Percentiles rank a stretch among this genome's conserved stretches.
These are phyloP conservation scores for Mycena crocata DNA, from an alignment of 768 basidiomycete genomes.

Conservation along the genomic window DNA sequence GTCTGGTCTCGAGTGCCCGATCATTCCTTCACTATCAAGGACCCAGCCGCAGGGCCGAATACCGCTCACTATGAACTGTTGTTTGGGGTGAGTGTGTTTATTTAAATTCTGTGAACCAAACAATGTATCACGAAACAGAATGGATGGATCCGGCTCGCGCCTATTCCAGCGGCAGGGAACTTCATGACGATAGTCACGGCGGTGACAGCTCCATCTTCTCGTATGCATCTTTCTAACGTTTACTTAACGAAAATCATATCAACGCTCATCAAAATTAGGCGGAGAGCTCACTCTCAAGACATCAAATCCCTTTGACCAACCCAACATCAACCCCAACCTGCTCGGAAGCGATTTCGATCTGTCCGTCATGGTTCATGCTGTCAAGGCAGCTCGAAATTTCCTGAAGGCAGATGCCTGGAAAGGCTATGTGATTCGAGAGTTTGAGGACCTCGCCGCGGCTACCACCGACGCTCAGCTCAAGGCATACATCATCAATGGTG, in stretches of 20 bases:
- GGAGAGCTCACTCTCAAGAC: slow-evolving; percentile 47
- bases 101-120: neutral
- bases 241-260: neutral
- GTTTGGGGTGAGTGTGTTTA: slow-evolving; percentile 24
- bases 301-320: slow-evolving; percentile 52
- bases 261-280: slow-evolving; percentile 26
- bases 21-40: slow-evolving; percentile 4
- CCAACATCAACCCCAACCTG: slow-evolving; percentile 59
- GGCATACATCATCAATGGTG: neutral
- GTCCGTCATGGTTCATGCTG: slow-evolving; percentile 33
- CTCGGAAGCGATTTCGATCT: slow-evolving; percentile 39
- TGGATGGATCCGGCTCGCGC: slow-evolving; percentile 16
- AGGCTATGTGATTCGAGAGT: slow-evolving; percentile 32
- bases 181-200: slow-evolving; percentile 20
- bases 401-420: slow-evolving; percentile 35
- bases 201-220: slow-evolving; percentile 30
- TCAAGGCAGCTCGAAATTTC: slow-evolving; percentile 32
- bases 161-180: slow-evolving; percentile 22
- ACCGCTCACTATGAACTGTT: slow-evolving; percentile 35
- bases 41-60: slow-evolving; percentile 37
- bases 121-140: neutral
- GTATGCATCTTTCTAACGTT: slow-evolving; percentile 13
- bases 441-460: slow-evolving; percentile 27
- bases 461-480: slow-evolving; percentile 28
- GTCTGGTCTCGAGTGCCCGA: slow-evolving; percentile 1